Evolutionary conservation across 2,329 filamentous ascomycete species (phyloP).

Genomic region (Coniella vitis): DNA sequence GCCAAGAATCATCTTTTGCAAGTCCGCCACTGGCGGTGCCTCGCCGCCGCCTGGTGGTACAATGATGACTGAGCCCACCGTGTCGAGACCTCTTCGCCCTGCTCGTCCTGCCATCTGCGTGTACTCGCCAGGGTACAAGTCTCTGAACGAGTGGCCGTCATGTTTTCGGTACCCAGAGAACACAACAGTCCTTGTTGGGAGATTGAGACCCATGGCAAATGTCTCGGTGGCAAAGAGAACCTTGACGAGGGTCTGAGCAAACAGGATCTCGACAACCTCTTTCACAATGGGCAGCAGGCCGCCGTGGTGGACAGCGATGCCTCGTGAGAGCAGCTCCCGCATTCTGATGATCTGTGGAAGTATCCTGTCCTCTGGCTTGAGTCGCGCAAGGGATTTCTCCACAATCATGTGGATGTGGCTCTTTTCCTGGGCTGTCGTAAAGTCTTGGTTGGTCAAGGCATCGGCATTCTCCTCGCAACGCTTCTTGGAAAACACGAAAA

Average conservation of each 20-base stretch:
- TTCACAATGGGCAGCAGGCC: slow-evolving; percentile 94
- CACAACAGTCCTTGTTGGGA: slow-evolving; percentile 92
- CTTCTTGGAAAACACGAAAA: slow-evolving; percentile 98
- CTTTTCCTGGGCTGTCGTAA: slow-evolving; percentile 88
- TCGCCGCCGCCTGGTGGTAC: slow-evolving; percentile 79
- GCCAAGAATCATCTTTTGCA: slow-evolving; percentile 92
- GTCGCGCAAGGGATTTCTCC: slow-evolving; percentile 83
- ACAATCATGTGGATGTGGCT: slow-evolving; percentile 97
- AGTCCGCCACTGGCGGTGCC: slow-evolving; percentile 73
- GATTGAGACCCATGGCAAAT: slow-evolving; percentile 95
- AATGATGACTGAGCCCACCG: slow-evolving; percentile 90
- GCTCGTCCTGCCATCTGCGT: slow-evolving; percentile 98
- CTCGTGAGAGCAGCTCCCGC: slow-evolving; percentile 75
- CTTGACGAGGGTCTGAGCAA: slow-evolving; percentile 91
- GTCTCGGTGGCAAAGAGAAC: slow-evolving; percentile 97
- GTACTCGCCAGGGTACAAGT: slow-evolving; percentile 89
- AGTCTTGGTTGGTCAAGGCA: slow-evolving; percentile 90
- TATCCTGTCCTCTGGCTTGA: slow-evolving; percentile 82
- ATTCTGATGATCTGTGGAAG: slow-evolving; percentile 90
- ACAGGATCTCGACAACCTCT: slow-evolving; percentile 93
- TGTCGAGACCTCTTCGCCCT: slow-evolving; percentile 85
- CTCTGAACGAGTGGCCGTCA: slow-evolving; percentile 85
- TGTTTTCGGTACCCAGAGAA: slow-evolving; percentile 97
- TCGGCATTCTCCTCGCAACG: slow-evolving; percentile 96
- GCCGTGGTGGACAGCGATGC: slow-evolving; percentile 93